Percentiles rank a stretch among this genome's conserved stretches.
These are phyloP conservation scores for Litsea cubeba DNA, from an alignment of 164 flowering plant genomes.

Conservation along the genomic window DNA sequence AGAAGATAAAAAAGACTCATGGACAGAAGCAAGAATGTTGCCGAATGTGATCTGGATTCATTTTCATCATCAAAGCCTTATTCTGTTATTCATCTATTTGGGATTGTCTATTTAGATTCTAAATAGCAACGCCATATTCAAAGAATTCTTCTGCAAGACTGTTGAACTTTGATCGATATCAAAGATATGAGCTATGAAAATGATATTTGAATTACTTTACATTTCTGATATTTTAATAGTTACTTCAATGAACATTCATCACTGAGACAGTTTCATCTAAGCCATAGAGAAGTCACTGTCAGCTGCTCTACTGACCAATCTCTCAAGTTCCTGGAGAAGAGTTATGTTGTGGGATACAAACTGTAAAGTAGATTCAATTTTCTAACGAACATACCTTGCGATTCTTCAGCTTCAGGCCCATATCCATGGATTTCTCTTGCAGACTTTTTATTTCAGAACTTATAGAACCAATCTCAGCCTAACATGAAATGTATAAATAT, in stretches of 20 bases:
- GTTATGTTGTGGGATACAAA: background rate
- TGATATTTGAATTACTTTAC: background rate
- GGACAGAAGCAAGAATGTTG: no score
- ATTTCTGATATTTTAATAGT: background rate
- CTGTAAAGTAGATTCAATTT: background rate
- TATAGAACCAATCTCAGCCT: slow-evolving; percentile 98
- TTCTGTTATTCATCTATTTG: background rate
- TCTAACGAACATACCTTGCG: slow-evolving; percentile 64
- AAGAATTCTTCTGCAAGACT: background rate
- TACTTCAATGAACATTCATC: background rate
- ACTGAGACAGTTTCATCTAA: background rate
- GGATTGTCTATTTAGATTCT: background rate
- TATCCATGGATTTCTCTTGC: slow-evolving; percentile 98
- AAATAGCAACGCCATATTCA: background rate
- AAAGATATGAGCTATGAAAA: background rate
- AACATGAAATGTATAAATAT: slow-evolving; percentile 15
- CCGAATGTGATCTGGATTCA: no score
- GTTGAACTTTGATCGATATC: background rate
- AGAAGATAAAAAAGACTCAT: no score
- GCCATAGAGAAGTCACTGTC: background rate
- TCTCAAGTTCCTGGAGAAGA: background rate
- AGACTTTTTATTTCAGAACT: slow-evolving; percentile 95
- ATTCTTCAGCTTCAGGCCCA: slow-evolving; percentile 95
- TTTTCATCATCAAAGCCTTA: background rate
- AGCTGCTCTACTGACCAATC: background rate